Conservation (phyloP, 352 stramenopile genomes). For the Phytophthora citricola region DNA sequence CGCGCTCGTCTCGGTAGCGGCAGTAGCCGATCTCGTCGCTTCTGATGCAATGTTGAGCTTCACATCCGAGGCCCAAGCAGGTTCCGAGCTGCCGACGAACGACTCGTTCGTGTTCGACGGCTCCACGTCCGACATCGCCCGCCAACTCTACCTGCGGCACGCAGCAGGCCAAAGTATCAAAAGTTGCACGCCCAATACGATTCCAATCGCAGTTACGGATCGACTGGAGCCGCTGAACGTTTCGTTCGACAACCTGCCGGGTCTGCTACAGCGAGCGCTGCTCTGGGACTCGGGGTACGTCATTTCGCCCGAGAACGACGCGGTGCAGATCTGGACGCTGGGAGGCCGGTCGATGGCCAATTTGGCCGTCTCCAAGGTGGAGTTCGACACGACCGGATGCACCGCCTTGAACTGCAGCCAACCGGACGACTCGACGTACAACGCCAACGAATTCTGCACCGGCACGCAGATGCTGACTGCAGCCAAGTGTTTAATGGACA, state of each 20-base stretch:
- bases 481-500: conserved; percentile 40
- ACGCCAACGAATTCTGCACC: conserved; percentile 32
- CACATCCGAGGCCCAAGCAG: conserved; percentile 18
- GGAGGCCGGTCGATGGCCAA: conserved; percentile 36
- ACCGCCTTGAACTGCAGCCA: conserved; percentile 38
- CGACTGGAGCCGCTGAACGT: conserved; percentile 24
- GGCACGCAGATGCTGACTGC: conserved; percentile 38
- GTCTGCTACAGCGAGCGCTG: conserved; percentile 40
- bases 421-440: conserved; percentile 25
- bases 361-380: conserved; percentile 34
- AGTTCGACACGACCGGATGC: conserved; percentile 43
- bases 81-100: conserved; percentile 21
- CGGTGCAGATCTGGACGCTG: conserved; percentile 43
- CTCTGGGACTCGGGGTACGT: conserved; percentile 48
- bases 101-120: conserved; percentile 44
- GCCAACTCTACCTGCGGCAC: conserved; percentile 39
- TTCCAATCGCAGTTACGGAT: conserved; percentile 23
- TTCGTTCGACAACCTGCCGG: conserved; percentile 31
- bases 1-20: conserved; percentile 3
- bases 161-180: conserved; percentile 25
- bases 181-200: conserved; percentile 20
- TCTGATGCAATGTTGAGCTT: conserved; percentile 27
- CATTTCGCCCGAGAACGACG: conserved; percentile 34
- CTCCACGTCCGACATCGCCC: conserved; percentile 40
- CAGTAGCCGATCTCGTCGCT: conserved; percentile 4